Evolutionary conservation across 208 protist species (phyloP), one percentile per base, ranked within the genome.

Genomic region (Vickermania ingenoplastis): DNA sequence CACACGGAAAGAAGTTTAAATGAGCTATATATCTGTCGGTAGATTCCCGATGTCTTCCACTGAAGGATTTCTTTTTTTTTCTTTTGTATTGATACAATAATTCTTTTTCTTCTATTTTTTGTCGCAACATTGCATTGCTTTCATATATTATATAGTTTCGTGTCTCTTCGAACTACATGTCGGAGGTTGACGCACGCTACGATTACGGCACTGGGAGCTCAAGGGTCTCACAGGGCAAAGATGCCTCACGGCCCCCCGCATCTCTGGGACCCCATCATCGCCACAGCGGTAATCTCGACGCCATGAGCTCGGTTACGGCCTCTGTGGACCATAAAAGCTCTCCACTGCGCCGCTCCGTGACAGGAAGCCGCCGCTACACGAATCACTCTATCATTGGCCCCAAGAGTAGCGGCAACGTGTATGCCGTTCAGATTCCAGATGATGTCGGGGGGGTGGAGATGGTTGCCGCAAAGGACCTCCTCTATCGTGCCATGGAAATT

Each of bases 391-490:
- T 17, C 7, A 17, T 45, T 7, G 36, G 36, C 11, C 36, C 36
- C 11, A 45, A 45, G 36, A 45, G 36, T 17, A 17, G 36, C 36
- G 36, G 36, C 36, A 45, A 45, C 36, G 73, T 82, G 14, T 89
- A 81, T 59, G 67, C 74, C 3, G 54, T 94, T 13, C 73, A 86
- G 25, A 50, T 94, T 2, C 76, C 79, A 2, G 75, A 73, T 51
- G 83, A 94, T 63, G 74, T 82, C 31, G 87, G 87, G 14, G 83
- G 87, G 11, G 71, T 86, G 41, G 84, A 88, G 68, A 84, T 94
- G 83, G 63, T 72, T 13, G 67, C 71, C 31, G 81, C 81, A 60
- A 74, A 75, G 23, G 51, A 60, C 7, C 53, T 72, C 11, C 67
- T 94, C n/a, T 60, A 64, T 22, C 57, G 58, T 5, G 76, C 77